Evolutionary conservation across 345 rosid genomes (phyloP).

Genomic region (Murraya paniculata): DNA sequence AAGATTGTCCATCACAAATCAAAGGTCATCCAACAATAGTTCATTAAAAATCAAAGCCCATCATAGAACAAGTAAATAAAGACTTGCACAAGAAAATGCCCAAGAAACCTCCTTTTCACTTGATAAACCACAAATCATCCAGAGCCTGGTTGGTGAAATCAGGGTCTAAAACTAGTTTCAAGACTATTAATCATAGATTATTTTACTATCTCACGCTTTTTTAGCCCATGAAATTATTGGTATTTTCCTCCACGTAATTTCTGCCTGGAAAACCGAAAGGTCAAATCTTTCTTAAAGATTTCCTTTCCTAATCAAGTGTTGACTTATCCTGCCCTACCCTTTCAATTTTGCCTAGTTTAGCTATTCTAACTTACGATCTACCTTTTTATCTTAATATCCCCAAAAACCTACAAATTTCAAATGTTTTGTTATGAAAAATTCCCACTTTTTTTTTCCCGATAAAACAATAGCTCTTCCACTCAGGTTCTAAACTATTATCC

Average conservation of each 20-base stretch:
- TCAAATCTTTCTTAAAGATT: neutral
- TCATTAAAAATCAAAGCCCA: neutral
- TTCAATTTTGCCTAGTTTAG: neutral
- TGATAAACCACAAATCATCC: neutral
- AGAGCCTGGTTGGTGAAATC: neutral
- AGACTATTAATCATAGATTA: neutral
- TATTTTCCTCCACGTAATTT: neutral
- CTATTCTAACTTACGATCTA: neutral
- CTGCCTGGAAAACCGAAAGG: neutral
- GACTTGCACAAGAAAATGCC: neutral
- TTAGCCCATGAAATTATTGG: neutral
- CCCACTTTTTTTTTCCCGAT: no score
- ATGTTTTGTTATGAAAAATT: no score
- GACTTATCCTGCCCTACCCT: neutral
- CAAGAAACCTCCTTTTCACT: neutral
- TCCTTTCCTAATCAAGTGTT: neutral
- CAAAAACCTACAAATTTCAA: neutral
- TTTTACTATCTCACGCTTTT: neutral
- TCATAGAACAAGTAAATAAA: neutral
- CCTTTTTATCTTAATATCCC: neutral
- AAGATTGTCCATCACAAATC: neutral
- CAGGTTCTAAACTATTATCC: neutral
- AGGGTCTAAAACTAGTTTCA: neutral
- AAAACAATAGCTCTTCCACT: neutral
- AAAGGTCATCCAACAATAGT: neutral